Evolutionary conservation across 1,139 yeast species (phyloP).

Genomic region (Pichia sp.): DNA sequence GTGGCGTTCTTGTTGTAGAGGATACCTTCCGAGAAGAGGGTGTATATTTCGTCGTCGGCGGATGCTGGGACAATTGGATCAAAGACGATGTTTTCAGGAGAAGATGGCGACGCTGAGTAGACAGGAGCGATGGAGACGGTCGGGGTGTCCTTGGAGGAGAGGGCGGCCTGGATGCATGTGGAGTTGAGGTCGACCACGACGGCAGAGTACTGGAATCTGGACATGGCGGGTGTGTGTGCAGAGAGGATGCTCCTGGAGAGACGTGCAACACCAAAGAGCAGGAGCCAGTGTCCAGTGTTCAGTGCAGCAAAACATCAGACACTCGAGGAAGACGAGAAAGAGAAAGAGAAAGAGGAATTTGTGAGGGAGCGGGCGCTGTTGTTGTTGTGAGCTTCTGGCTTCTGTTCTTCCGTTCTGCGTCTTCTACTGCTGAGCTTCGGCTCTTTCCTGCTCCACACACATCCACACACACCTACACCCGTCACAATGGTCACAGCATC

Average conservation of each 20-base stretch:
- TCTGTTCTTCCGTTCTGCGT: no score
- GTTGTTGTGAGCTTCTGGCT: no score
- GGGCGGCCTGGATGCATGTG: conserved; percentile 65
- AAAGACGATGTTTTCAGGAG: conserved; percentile 14
- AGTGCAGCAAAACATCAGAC: no score
- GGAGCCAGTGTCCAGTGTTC: no score
- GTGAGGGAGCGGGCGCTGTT: no score
- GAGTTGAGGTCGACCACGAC: conserved; percentile 73
- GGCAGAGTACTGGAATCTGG: conserved; percentile 42
- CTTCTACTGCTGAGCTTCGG: no score
- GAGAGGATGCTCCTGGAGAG: no score
- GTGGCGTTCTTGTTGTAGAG: conserved; percentile 66
- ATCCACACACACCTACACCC: no score
- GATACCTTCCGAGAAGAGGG: conserved; percentile 62
- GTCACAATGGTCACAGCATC: not conserved
- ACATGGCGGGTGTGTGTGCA: not conserved
- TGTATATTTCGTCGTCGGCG: conserved; percentile 39
- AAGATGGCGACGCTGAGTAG: conserved; percentile 39
- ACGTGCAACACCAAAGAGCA: no score
- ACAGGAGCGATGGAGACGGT: conserved; percentile 55
- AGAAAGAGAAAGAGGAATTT: no score
- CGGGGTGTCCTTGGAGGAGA: conserved; percentile 66
- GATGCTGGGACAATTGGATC: conserved; percentile 14
- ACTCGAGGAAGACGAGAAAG: no score
- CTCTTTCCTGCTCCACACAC: no score